phyloP scores from a whole-genome alignment of 2,329 filamentous ascomycete genomes.

The Mycosphaerelloides madeirae region DNA sequence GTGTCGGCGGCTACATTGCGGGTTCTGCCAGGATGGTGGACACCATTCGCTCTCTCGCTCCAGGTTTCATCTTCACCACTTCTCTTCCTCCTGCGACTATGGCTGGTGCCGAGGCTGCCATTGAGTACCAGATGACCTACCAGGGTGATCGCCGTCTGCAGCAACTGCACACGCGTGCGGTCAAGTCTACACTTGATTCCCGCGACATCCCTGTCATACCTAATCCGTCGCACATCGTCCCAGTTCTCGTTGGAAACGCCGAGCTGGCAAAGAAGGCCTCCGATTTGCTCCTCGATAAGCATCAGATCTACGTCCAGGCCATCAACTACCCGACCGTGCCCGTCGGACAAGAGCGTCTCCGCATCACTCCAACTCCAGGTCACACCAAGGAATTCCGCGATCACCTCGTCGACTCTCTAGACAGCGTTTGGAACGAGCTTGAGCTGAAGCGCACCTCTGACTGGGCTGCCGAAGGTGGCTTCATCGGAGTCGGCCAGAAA shows the following conservation, averaged over 20 bases:
- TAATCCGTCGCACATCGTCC: slow-evolving; percentile 94
- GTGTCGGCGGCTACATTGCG: slow-evolving; percentile 95
- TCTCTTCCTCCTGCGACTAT: slow-evolving; percentile 93
- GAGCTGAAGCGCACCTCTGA: slow-evolving; percentile 88
- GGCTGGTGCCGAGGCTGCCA: slow-evolving; percentile 86
- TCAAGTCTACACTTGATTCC: slow-evolving; percentile 75
- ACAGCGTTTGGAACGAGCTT: slow-evolving; percentile 82
- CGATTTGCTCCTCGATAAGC: slow-evolving; percentile 82
- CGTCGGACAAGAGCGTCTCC: slow-evolving; percentile 92
- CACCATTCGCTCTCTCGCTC: slow-evolving; percentile 86
- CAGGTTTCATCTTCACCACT: slow-evolving; percentile 98
- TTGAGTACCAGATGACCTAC: slow-evolving; percentile 86
- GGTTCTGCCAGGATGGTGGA: slow-evolving; percentile 83
- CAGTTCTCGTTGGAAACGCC: slow-evolving; percentile 88
- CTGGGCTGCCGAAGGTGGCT: slow-evolving; percentile 86
- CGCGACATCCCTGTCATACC: slow-evolving; percentile 93
- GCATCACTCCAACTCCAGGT: slow-evolving; percentile 92
- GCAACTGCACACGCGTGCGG: slow-evolving; percentile 90
- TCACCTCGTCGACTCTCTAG: slow-evolving; percentile 76
- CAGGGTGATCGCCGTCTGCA: slow-evolving; percentile 84
- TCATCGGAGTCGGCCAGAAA: slow-evolving; percentile 84
- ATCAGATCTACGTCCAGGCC: slow-evolving; percentile 94
- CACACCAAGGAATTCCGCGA: slow-evolving; percentile 81
- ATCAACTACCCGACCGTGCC: slow-evolving; percentile 99
- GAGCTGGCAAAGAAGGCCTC: slow-evolving; percentile 88